A percentile compares a stretch with the other conserved stretches of the same genome.
Evolutionary conservation across 2,329 filamentous ascomycete species (phyloP).

Genomic region (Fusarium sp.): DNA sequence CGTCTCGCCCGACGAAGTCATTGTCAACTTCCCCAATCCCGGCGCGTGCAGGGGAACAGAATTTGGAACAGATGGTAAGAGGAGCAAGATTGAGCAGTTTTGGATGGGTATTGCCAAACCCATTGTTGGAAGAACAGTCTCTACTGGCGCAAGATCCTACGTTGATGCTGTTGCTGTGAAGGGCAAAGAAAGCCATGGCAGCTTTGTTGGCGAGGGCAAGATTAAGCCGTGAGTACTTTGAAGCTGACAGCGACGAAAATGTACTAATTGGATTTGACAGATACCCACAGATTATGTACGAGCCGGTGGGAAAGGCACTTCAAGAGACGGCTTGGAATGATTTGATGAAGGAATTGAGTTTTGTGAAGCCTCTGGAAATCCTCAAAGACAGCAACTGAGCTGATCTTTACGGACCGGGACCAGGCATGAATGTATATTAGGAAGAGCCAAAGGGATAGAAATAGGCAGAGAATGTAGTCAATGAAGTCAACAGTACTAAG

Average conservation of each 20-base stretch:
- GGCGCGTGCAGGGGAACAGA: conserved; percentile 57
- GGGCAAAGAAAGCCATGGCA: conserved; percentile 38
- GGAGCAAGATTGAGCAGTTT: conserved; percentile 23
- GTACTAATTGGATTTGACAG: conserved; percentile 17
- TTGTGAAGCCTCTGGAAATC: conserved; percentile 25
- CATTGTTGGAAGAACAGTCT: conserved; percentile 21
- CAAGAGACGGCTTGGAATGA: conserved; percentile 38
- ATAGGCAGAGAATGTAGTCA: not conserved
- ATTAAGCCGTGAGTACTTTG: conserved; percentile 39
- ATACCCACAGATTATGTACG: conserved; percentile 36
- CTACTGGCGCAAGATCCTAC: conserved; percentile 36
- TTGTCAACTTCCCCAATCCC: conserved; percentile 60
- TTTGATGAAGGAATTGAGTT: conserved; percentile 38
- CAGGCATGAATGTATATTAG: too few relatives aligned
- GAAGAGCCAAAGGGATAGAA: not conserved
- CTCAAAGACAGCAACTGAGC: conserved; percentile 1
- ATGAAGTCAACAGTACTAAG: not conserved
- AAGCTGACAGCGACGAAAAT: not conserved
- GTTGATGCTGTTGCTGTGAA: conserved; percentile 38
- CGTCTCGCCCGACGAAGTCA: conserved; percentile 52
- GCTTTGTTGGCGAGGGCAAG: conserved; percentile 41
- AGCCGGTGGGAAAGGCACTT: conserved; percentile 20
- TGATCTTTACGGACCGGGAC: too few relatives aligned
- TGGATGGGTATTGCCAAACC: conserved; percentile 12
- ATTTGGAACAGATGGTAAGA: conserved; percentile 49